These are phyloP conservation scores for Aspergillus conjunctus DNA, from an alignment of 495 filamentous ascomycete species.

Conservation along the genomic window DNA sequence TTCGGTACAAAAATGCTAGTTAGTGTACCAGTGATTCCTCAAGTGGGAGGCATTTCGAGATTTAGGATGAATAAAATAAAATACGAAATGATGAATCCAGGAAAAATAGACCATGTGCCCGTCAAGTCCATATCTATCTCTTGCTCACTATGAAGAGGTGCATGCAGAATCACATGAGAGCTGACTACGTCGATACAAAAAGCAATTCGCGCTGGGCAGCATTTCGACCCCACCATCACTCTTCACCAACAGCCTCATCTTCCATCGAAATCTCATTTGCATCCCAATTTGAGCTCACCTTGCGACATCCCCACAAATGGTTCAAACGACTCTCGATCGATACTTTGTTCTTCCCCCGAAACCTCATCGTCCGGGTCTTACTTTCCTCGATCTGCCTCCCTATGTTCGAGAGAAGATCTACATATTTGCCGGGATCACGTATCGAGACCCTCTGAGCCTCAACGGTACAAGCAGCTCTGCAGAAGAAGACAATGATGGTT, in stretches of 20 bases:
- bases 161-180: no score
- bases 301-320: background rate
- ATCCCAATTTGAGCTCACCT: no score
- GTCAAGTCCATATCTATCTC: no score
- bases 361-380: background rate
- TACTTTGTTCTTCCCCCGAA: background rate
- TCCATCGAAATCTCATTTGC: no score
- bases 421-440: background rate
- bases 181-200: no score
- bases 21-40: background rate
- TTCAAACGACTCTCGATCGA: background rate
- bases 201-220: no score
- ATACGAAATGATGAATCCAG: no score
- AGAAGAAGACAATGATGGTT: background rate
- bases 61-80: no score
- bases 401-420: conserved; percentile 4
- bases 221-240: background rate
- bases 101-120: no score
- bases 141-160: no score
- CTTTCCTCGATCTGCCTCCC: background rate
- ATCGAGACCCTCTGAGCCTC: background rate
- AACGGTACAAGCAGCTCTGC: background rate
- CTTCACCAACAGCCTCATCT: background rate
- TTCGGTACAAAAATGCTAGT: background rate
- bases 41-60: no score